phyloP scores from a whole-genome alignment of 2,329 filamentous ascomycete species.

The Waltergamsia citrina region DNA sequence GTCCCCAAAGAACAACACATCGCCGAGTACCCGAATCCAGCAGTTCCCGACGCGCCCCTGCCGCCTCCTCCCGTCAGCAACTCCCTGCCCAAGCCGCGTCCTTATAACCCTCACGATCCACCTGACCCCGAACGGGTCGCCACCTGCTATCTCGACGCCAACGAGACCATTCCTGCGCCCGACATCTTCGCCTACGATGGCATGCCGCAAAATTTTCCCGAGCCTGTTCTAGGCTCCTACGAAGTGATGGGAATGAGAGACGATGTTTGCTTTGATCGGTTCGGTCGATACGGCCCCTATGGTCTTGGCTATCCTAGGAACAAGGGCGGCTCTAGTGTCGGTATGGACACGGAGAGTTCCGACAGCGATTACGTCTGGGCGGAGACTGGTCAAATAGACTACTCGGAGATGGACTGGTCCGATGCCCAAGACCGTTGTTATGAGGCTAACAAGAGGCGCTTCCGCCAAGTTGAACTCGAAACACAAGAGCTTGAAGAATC shows the following conservation, averaged over 20 bases:
- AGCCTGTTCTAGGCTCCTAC: conserved; percentile 70
- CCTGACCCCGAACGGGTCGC: conserved; percentile 31
- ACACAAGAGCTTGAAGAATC: conserved; percentile 21
- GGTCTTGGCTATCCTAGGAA: conserved; percentile 72
- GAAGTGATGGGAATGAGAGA: conserved; percentile 62
- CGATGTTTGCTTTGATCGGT: conserved; percentile 82
- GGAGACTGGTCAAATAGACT: conserved; percentile 45
- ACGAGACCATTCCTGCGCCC: conserved; percentile 46
- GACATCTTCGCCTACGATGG: conserved; percentile 61
- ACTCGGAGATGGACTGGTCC: conserved; percentile 44
- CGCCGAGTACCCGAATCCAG: conserved; percentile 60
- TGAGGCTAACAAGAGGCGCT: conserved; percentile 55
- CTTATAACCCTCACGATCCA: conserved; percentile 60
- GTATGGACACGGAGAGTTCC: conserved; percentile 61
- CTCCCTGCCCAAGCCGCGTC: conserved; percentile 31
- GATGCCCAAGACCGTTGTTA: conserved; percentile 43
- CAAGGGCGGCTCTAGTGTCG: conserved; percentile 61
- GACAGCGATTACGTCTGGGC: conserved; percentile 54
- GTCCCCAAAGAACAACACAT: conserved; percentile 53
- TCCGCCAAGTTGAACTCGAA: conserved; percentile 27
- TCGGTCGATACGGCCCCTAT: conserved; percentile 76
- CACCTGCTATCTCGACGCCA: conserved; percentile 54
- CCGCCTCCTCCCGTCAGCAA: conserved; percentile 20
- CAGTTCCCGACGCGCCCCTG: conserved; percentile 19
- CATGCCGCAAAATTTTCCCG: conserved; percentile 66